These are phyloP conservation scores for Penicillium desertorum DNA, from an alignment of 495 filamentous ascomycete species.

Conservation along the genomic window DNA sequence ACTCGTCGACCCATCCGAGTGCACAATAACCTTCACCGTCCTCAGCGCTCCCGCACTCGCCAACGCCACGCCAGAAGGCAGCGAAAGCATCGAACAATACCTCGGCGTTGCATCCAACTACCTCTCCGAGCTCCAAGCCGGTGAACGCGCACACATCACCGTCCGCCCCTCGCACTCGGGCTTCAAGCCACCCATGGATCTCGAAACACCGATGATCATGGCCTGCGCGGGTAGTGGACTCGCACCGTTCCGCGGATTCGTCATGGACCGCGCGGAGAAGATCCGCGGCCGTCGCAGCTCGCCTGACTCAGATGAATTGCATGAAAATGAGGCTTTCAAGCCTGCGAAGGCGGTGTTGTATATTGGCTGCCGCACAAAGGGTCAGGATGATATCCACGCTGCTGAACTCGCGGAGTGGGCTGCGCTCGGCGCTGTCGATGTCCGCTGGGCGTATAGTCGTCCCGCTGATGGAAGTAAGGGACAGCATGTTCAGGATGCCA, in stretches of 20 bases:
- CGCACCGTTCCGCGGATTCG: slow-evolving; percentile 69
- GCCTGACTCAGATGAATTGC: slow-evolving; percentile 8
- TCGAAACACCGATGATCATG: slow-evolving; percentile 65
- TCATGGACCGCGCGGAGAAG: slow-evolving; percentile 63
- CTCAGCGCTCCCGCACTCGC: slow-evolving; percentile 58
- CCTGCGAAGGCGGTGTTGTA: slow-evolving; percentile 63
- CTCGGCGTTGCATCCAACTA: slow-evolving; percentile 61
- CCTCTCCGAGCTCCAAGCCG: slow-evolving; percentile 54
- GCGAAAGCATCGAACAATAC: slow-evolving; percentile 38
- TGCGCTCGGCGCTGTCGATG: slow-evolving; percentile 53
- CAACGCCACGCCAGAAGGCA: slow-evolving; percentile 20
- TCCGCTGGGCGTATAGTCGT: slow-evolving; percentile 57
- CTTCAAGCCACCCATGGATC: slow-evolving; percentile 65
- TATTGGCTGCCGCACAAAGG: slow-evolving; percentile 59
- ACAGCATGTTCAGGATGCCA: slow-evolving; percentile 62
- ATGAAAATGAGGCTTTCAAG: slow-evolving; percentile 18
- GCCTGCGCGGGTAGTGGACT: slow-evolving; percentile 58
- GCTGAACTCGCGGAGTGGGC: slow-evolving; percentile 62
- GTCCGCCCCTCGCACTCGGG: slow-evolving; percentile 56
- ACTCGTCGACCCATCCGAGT: slow-evolving; percentile 53
- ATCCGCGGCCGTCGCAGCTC: slow-evolving; percentile 47
- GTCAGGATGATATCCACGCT: slow-evolving; percentile 59
- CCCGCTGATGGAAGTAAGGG: slow-evolving; percentile 32
- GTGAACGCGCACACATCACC: slow-evolving; percentile 61
- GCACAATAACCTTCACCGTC: slow-evolving; percentile 66